These are phyloP conservation scores for Sporothrix phasma DNA, from an alignment of 2,329 filamentous ascomycete species.

Conservation along the genomic window DNA sequence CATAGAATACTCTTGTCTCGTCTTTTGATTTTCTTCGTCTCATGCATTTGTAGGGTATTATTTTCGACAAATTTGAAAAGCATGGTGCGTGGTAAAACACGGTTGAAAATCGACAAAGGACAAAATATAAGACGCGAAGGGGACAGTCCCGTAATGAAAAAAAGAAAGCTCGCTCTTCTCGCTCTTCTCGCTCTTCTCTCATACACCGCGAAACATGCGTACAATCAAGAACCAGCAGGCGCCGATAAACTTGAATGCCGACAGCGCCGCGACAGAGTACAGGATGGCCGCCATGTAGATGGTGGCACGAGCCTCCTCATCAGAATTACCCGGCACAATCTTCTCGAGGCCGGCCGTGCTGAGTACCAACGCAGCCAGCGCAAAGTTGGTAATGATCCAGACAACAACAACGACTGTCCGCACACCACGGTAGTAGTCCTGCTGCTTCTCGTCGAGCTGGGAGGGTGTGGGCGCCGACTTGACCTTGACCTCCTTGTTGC, in stretches of 20 bases:
- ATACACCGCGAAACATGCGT: conserved; percentile 69
- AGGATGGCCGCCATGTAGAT: conserved; percentile 82
- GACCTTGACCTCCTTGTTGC: conserved; percentile 62
- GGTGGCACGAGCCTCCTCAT: conserved; percentile 49
- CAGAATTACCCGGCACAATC: conserved; percentile 40
- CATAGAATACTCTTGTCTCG: neutral
- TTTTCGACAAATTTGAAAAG: conserved; percentile 8
- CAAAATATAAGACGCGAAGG: neutral
- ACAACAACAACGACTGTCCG: conserved; percentile 81
- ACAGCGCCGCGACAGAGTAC: conserved; percentile 79
- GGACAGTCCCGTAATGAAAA: neutral
- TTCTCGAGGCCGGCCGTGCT: conserved; percentile 73
- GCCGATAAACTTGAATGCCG: conserved; percentile 77
- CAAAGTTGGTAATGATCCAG: conserved; percentile 97
- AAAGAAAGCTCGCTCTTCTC: neutral
- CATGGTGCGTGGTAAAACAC: neutral
- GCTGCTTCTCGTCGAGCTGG: conserved; percentile 67
- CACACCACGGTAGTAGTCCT: conserved; percentile 98
- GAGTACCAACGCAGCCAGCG: conserved; percentile 74
- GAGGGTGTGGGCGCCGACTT: conserved; percentile 48
- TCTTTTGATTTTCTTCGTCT: neutral
- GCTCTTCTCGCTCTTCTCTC: neutral
- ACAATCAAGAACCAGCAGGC: conserved; percentile 89
- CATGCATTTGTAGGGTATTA: conserved; percentile 16
- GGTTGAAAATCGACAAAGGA: neutral